A percentile compares a stretch with the other conserved stretches of the same genome.
These are phyloP conservation scores for Cystofilobasidium macerans DNA, from an alignment of 768 basidiomycete genomes.

Conservation along the genomic window DNA sequence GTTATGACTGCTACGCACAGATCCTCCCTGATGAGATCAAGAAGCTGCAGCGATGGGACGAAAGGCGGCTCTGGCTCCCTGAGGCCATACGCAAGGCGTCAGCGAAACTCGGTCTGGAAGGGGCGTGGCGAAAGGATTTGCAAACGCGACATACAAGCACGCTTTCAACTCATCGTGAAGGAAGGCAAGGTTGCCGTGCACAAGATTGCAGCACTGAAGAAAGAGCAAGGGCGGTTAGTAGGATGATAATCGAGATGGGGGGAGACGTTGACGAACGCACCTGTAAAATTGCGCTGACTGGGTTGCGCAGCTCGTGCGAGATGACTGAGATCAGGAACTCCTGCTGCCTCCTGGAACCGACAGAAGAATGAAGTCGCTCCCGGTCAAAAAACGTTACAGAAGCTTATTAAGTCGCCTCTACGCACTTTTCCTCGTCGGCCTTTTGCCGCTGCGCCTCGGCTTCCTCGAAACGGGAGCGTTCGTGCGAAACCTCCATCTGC, in stretches of 20 bases:
- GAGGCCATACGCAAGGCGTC: too few species aligned
- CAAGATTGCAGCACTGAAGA: not conserved
- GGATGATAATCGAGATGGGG: not conserved
- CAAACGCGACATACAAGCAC: not conserved
- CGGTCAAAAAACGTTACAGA: too few species aligned
- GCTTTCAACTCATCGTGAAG: not conserved
- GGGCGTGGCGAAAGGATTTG: too few species aligned
- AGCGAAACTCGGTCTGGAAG: too few species aligned
- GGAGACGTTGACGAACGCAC: constrained; percentile 6
- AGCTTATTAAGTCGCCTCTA: too few species aligned
- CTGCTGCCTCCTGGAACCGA: constrained; percentile 34
- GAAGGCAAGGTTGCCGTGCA: not conserved
- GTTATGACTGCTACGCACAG: not conserved
- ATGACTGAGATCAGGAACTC: constrained; percentile 42
- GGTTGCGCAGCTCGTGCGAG: constrained; percentile 30
- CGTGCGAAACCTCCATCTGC: not conserved
- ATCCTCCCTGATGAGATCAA: not conserved
- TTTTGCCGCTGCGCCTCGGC: constrained; percentile 32
- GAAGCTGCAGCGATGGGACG: not conserved
- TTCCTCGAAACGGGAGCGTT: constrained; percentile 26
- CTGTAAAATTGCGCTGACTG: constrained; percentile 34
- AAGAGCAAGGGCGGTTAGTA: not conserved
- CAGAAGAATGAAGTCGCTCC: not conserved
- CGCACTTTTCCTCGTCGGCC: constrained; percentile 29
- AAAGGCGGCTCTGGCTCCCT: not conserved